Evolutionary conservation across 176 grass and related monocot species (phyloP).

Genomic region (Alloteropsis semialata): DNA sequence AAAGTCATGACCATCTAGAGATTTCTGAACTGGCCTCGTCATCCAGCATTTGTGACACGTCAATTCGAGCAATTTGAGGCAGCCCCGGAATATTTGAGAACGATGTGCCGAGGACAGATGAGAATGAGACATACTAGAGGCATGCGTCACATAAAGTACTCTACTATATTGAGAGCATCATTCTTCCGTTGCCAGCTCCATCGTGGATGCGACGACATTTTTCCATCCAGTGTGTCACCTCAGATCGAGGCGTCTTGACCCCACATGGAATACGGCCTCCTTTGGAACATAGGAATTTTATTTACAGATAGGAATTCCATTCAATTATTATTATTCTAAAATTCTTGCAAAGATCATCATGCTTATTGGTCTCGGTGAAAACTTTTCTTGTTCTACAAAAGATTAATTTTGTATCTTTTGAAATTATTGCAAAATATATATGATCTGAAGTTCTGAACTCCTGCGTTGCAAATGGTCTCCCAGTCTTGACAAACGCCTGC

Average conservation of each 20-base stretch:
- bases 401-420: not conserved
- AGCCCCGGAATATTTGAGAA: conserved; percentile 22
- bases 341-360: not conserved
- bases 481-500: not conserved
- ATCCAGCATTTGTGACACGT: not conserved
- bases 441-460: not conserved
- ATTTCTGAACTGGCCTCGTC: not conserved
- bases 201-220: not conserved
- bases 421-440: not conserved
- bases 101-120: not conserved
- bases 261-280: not conserved
- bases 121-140: not conserved
- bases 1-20: not conserved
- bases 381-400: not conserved
- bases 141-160: conserved; percentile 12
- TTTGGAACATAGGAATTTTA: not conserved
- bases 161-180: not conserved
- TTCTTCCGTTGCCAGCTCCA: not conserved
- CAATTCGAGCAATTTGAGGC: conserved; percentile 15
- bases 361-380: not conserved
- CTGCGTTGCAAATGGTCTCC: not conserved
- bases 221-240: not conserved
- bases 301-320: not conserved
- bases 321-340: not conserved
- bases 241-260: not conserved